These are phyloP conservation scores for Scytalidium sp. DNA, from an alignment of 2,329 filamentous ascomycete species.

Conservation along the genomic window DNA sequence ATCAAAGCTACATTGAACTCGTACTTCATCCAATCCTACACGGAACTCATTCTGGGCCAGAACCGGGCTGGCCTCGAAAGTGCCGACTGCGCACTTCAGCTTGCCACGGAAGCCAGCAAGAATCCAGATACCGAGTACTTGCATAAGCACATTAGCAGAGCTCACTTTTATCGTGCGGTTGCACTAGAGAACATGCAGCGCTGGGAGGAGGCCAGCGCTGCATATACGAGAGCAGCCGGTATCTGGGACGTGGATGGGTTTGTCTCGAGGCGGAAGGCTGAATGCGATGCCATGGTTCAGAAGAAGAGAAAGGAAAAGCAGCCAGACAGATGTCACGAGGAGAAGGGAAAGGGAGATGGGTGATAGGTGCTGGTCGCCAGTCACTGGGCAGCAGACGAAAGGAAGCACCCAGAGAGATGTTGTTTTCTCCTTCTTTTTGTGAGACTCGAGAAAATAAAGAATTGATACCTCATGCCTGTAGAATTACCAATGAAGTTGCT, in stretches of 20 bases:
- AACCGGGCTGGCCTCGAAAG: neutral
- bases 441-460: no score
- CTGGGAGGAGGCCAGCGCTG: conserved; percentile 13
- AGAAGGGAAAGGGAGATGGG: neutral
- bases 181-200: conserved; percentile 10
- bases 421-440: no score
- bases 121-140: neutral
- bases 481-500: no score
- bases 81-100: conserved; percentile 7
- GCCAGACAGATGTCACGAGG: neutral
- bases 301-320: neutral
- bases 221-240: conserved; percentile 14
- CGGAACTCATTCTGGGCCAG: conserved; percentile 6
- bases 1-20: conserved; percentile 1
- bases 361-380: no score
- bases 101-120: conserved; percentile 1
- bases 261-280: conserved; percentile 5
- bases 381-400: no score
- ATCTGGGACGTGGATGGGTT: conserved; percentile 6
- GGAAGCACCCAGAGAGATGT: no score
- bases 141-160: conserved; percentile 9
- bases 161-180: conserved; percentile 12
- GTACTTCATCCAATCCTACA: conserved; percentile 8
- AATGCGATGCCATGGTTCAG: conserved; percentile 1
- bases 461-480: no score